Percentiles rank a stretch among this genome's conserved stretches.
Conservation (phyloP, 208 protist species). For the Trypanosoma conorhini region DNA sequence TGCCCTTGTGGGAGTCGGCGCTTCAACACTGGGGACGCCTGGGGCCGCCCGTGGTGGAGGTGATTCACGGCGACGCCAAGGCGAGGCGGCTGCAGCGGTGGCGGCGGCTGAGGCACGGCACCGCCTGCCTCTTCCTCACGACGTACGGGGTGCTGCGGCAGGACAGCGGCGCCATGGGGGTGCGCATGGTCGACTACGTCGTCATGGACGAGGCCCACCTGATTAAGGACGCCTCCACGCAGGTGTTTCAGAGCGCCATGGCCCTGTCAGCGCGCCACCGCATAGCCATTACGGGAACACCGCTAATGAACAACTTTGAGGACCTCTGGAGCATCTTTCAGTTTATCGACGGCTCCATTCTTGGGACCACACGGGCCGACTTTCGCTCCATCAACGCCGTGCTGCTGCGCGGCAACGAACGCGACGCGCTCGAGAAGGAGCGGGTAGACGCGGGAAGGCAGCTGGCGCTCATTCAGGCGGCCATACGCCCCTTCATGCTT, state of each 20-base stretch:
- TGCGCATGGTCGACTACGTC: constrained; percentile 72
- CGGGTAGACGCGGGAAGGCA: constrained; percentile 36
- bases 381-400: constrained; percentile 49
- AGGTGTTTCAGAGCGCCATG: constrained; percentile 56
- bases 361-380: constrained; percentile 33
- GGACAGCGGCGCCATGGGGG: constrained; percentile 52
- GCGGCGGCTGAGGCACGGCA: constrained; percentile 49
- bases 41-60: constrained; percentile 30
- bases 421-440: constrained; percentile 54
- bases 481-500: constrained; percentile 75
- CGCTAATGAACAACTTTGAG: constrained; percentile 84
- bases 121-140: constrained; percentile 68
- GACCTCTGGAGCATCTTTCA: constrained; percentile 88
- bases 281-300: constrained; percentile 83
- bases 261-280: constrained; percentile 69
- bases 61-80: constrained; percentile 59
- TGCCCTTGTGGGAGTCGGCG: constrained; percentile 95
- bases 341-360: constrained; percentile 71
- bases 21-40: constrained; percentile 67
- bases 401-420: constrained; percentile 79
- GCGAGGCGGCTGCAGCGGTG: constrained; percentile 54
- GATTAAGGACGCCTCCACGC: constrained; percentile 71
- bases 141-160: constrained; percentile 84
- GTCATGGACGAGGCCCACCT: constrained; percentile 87
- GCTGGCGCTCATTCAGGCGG: constrained; percentile 49